Base-by-base conservation (phyloP, 176 grass and related monocot species). In the Bonia amplexicaulis region DNA sequence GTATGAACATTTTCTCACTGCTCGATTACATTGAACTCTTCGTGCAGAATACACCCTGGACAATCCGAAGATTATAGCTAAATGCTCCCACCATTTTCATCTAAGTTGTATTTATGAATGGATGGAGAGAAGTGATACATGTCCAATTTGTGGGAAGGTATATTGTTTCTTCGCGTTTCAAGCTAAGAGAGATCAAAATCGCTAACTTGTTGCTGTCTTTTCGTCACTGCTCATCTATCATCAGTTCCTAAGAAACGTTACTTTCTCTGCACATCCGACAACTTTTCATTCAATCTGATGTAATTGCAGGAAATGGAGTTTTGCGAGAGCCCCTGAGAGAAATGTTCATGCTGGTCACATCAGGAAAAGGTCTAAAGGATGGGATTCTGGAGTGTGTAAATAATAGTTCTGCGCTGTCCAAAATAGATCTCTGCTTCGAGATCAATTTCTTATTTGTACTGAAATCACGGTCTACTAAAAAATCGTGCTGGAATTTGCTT, bases 61-160 rank as follows among this genome's bases (percentile, higher is more conserved):
- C 60, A 97, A 97, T 84, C 95, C 95, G 23, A 94, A 92, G 89
- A 94, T 94, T 60, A 41, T 97, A 60, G 69, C 90, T 59, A 91
- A 94, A 85, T 97, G 95, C 81, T 92, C 86, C 35, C 95, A 97
- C 73, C 92, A 94, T 89, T 97, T 94, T 68, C 95, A 97, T 91
- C 89, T 97, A 76, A 90, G 95, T 59, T 97, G 95, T 89, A 97
- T 97, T 88, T 97, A 94, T 67, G 95, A 97, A 83, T 97, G 95
- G 95, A 97, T 97, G 95, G 95, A 97, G 80, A 87, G 95, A 79
- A 94, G 95, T 70, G 92, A 97, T 49, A 97, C 85, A 37, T 97
- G 95, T 78, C 95, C 95, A 51, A 88, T 97, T 77, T 97, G 95
- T 74, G 90, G 92, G 80, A 82, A 91, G 95, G 95, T 97, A 87